Conservation (phyloP, 768 basidiomycete species). For the Brasilioporus rufonigricans region DNA sequence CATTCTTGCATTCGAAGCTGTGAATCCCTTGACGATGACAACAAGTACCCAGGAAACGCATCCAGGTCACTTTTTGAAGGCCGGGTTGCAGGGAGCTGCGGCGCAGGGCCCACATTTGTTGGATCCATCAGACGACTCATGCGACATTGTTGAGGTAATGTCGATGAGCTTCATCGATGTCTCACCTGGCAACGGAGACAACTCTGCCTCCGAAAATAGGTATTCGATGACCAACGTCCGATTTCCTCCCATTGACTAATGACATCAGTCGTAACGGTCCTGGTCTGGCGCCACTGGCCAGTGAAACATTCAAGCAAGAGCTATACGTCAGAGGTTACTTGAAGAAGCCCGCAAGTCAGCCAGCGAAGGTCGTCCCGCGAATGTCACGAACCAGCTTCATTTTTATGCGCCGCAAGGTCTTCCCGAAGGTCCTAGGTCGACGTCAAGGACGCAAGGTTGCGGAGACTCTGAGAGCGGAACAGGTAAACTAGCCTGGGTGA, state of each 20-base stretch:
- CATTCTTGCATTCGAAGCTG: neutral
- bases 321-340: constrained; percentile 28
- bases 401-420: constrained; percentile 2
- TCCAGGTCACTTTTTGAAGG: neutral
- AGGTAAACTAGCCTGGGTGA: constrained; percentile 11
- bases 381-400: neutral
- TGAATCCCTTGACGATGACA: neutral
- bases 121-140: neutral
- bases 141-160: constrained; percentile 10
- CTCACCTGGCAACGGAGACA: neutral
- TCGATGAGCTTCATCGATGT: neutral
- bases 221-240: constrained; percentile 5
- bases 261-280: constrained; percentile 3
- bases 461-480: constrained; percentile 6
- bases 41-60: neutral
- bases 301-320: constrained; percentile 28
- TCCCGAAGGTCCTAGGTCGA: constrained; percentile 19
- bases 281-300: constrained; percentile 26
- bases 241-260: neutral
- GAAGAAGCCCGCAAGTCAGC: constrained; percentile 14
- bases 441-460: constrained; percentile 19
- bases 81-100: neutral
- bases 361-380: constrained; percentile 2
- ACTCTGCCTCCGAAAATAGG: constrained; percentile 6
- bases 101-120: neutral